phyloP scores from a whole-genome alignment of 2,329 filamentous ascomycete species.

The Herpomyces periplanetae region DNA sequence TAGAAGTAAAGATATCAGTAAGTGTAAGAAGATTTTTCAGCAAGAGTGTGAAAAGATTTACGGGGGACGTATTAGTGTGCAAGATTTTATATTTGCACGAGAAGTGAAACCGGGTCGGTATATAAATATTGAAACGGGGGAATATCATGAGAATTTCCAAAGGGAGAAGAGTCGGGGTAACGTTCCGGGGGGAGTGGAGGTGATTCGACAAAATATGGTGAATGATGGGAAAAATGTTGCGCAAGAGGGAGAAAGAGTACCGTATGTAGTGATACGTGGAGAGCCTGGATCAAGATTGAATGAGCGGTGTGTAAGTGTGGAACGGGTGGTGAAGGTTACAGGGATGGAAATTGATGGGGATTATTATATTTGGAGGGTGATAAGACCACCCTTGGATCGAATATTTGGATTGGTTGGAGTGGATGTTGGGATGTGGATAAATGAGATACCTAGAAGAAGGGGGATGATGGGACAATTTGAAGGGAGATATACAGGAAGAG shows the following conservation, averaged over 20 bases:
- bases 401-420: slow-evolving; percentile 90
- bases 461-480: no score
- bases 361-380: slow-evolving; percentile 84
- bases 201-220: slow-evolving; percentile 53
- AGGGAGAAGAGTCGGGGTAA: no score
- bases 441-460: slow-evolving; percentile 95
- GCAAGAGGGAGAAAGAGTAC: slow-evolving; percentile 74
- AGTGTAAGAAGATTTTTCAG: slow-evolving; percentile 67
- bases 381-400: slow-evolving; percentile 71
- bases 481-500: no score
- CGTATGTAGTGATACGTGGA: slow-evolving; percentile 68
- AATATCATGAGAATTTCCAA: no score
- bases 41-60: slow-evolving; percentile 68
- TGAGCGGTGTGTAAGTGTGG: slow-evolving; percentile 61
- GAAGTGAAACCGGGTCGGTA: slow-evolving; percentile 76
- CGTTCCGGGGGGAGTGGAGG: slow-evolving; percentile 49
- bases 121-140: no score
- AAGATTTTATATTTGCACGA: slow-evolving; percentile 79
- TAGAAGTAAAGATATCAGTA: slow-evolving; percentile 48
- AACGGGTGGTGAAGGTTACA: slow-evolving; percentile 33
- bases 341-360: slow-evolving; percentile 55
- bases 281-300: slow-evolving; percentile 48
- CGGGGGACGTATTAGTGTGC: slow-evolving; percentile 46
- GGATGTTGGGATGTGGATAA: slow-evolving; percentile 62
- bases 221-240: slow-evolving; percentile 53